Conservation (phyloP, 495 filamentous ascomycete genomes). For the Melanomma pulvis-pyrius region DNA sequence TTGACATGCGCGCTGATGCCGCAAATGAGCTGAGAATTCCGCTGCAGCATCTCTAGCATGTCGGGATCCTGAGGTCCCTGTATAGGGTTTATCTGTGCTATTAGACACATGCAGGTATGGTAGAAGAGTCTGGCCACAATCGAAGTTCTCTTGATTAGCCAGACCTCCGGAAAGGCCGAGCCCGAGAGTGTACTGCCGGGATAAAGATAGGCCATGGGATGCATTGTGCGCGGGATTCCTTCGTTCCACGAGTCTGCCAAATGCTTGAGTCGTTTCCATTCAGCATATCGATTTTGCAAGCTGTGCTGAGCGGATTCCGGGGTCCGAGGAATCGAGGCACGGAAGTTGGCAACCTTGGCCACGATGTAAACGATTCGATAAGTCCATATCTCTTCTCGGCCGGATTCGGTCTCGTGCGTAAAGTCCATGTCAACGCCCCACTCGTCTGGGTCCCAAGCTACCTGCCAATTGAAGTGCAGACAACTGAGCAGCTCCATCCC, state of each 20-base stretch:
- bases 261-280: conserved; percentile 75
- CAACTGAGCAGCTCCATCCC: conserved; percentile 88
- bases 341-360: conserved; percentile 85
- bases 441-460: conserved; percentile 88
- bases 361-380: conserved; percentile 88
- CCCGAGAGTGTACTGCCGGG: conserved; percentile 67
- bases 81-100: conserved; percentile 78
- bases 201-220: conserved; percentile 75
- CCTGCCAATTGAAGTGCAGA: conserved; percentile 82
- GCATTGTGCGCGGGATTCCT: conserved; percentile 80
- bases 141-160: conserved; percentile 80
- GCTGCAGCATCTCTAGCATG: conserved; percentile 67
- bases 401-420: conserved; percentile 50
- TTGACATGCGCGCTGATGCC: conserved; percentile 85
- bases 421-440: conserved; percentile 91
- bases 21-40: conserved; percentile 79
- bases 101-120: conserved; percentile 77
- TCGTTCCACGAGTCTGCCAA: conserved; percentile 82
- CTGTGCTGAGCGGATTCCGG: conserved; percentile 62
- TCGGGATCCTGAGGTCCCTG: conserved; percentile 59
- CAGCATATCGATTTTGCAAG: conserved; percentile 64
- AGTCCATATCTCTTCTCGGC: conserved; percentile 84
- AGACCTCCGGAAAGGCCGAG: conserved; percentile 85
- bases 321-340: conserved; percentile 62
- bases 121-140: conserved; percentile 88